Evolutionary conservation across 2,329 filamentous ascomycete species (phyloP), one percentile per base, ranked within the genome.

Genomic region (Tolypocladium tropicale): DNA sequence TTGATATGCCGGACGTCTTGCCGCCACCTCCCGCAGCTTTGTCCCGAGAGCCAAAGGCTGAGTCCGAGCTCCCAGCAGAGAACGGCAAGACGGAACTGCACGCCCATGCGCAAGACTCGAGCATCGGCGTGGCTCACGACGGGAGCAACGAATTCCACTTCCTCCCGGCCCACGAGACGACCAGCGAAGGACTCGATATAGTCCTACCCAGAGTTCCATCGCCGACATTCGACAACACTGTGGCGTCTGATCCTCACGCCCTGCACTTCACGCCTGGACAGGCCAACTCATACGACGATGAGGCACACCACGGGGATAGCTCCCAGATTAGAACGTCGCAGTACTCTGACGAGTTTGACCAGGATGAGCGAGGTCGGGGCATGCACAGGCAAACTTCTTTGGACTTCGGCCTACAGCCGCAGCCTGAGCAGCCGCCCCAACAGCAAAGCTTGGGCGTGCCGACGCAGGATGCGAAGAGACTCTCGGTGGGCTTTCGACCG

Each of bases 401-500:
- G 51, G 58, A 50, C 39, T 34, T 53, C n/a, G 25, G 49, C 9
- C 49, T 51, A 4, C 63, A 67, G 23, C 58, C 67, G 23, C 64
- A 66, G 49, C 61, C 67, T 18, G 62, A 67, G 49, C 61, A 61
- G 23, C 64, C 66, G 49, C 61, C 67, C n/a, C 62, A 67, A 46
- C 61, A 61, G 18, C 62, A 67, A 14, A 70, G 67, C 1, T 73
- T 87, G 7, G 78, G 74, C 53, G 77, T 85, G 51, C 83, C 84
- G 2, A 74, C 75, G 18, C 74, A 78, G 58, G 74, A 81, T 57
- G 76, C 73, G 64, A 80, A 80, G 59, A 78, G 85, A 56, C 70
- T 87, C n/a, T 88, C 85, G 1, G 81, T 87, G 50, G 84, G 84
- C 32, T 80, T 95, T 70, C 87, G 94, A 18, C 94, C 94, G 25